These are phyloP conservation scores for Triglochin maritima DNA, from an alignment of 106 monocot species.

Conservation along the genomic window DNA sequence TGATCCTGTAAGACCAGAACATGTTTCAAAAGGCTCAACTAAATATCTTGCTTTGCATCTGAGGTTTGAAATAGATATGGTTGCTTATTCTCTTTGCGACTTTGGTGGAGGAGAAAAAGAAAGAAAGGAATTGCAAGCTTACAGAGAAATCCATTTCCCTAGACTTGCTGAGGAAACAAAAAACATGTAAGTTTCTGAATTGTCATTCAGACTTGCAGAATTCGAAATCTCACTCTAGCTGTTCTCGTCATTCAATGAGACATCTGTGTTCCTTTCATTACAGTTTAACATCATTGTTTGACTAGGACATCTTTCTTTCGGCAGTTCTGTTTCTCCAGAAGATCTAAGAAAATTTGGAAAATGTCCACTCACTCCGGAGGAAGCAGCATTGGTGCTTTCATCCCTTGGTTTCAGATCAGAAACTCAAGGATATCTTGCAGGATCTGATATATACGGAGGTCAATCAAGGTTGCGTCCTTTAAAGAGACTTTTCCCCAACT, in stretches of 20 bases:
- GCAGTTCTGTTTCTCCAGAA: constrained; percentile 46
- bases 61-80: constrained; percentile 95
- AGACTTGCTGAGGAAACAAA: constrained; percentile 23
- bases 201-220: constrained; percentile 21
- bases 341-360: constrained; percentile 45
- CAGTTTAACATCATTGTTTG: not conserved
- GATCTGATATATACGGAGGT: constrained; percentile 17
- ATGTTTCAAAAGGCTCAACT: constrained; percentile 1
- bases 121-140: constrained; percentile 61
- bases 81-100: constrained; percentile 79
- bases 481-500: constrained; percentile 2
- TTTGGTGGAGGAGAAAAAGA: constrained; percentile 80
- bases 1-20: not conserved
- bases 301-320: not conserved
- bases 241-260: constrained; percentile 21
- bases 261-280: too few species aligned
- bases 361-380: constrained; percentile 19
- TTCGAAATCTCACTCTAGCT: constrained; percentile 5
- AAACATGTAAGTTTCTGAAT: constrained; percentile 37
- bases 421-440: constrained; percentile 14
- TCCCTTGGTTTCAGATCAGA: constrained; percentile 8
- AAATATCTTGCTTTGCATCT: constrained; percentile 75
- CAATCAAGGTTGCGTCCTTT: constrained; percentile 13
- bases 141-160: constrained; percentile 81
- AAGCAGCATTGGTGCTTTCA: constrained; percentile 12